Base-by-base conservation (phyloP, 2,329 filamentous ascomycete genomes). In the Alternaria conjuncta region DNA sequence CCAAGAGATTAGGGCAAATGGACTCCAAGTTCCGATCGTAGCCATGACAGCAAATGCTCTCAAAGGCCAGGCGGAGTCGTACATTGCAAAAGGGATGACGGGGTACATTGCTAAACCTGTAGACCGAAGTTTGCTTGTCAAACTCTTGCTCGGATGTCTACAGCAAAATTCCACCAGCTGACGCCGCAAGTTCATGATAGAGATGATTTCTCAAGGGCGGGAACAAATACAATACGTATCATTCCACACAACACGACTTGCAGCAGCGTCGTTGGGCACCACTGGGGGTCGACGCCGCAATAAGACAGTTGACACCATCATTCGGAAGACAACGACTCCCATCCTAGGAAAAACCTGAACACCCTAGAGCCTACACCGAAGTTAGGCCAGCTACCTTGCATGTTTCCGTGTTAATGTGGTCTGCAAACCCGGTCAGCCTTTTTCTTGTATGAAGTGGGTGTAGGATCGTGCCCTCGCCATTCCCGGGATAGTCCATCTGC, bases 41-140 rank as follows among this genome's bases (percentile, higher is more conserved):
- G 86, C 86, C 13, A 83, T 87, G 79, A 87, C 86, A 1, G 85
- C 86, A 0, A 86, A 87, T 63, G 86, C 86, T 0, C 77, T 88
- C 18, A 85, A 86, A 54, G 86, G 84, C 0, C 86, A 88, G 62
- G 82, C 80, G 5, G 86, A 88, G 49, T 80, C 78, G 10, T 88
- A 86, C 64, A 77, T 86, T 26, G 82, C 83, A 5, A 83, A 82
- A 54, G 86, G 86, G 1, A 86, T 88, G 85, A 83, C 85, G 45
- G 86, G 84, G 45, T 88, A 87, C 64, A 78, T 88, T 12, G 78
- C 85, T 2, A 88, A 88, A 67, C 86, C 86, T 0, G 82, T 87
- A 11, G 82, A 86, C 67, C 81, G 83, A n/a, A 82, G 82, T 54
- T 76, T 82, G 8, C 67, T 87, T 46, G 77, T 85, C 25, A 79